Conservation (phyloP, 2,329 filamentous ascomycete species). For the Clonostachys rhizophaga region DNA sequence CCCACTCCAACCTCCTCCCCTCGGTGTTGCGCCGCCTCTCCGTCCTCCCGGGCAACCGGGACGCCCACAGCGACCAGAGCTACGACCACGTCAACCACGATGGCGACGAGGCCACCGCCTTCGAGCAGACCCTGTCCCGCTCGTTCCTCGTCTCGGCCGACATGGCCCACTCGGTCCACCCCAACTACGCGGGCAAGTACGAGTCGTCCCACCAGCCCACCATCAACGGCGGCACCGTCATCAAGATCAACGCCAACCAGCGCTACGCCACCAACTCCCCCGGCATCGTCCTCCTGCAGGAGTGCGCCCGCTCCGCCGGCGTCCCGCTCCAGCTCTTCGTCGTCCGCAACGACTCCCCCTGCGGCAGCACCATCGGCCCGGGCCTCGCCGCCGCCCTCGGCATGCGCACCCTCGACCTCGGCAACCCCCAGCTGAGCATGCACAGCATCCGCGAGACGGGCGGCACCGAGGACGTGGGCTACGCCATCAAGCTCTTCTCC, state of each 20-base stretch:
- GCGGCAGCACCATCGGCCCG: conserved; percentile 96
- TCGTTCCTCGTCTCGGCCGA: conserved; percentile 95
- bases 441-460: conserved; percentile 94
- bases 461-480: conserved; percentile 80
- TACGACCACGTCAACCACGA: conserved; percentile 55
- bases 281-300: conserved; percentile 87
- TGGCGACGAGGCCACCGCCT: conserved; percentile 69
- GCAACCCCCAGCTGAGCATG: conserved; percentile 94
- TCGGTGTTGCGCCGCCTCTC: conserved; percentile 83
- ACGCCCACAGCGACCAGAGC: conserved; percentile 60
- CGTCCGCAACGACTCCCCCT: conserved; percentile 90
- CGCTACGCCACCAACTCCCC: conserved; percentile 96
- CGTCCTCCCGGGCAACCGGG: conserved; percentile 63
- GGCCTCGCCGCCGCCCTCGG: conserved; percentile 88
- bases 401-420: conserved; percentile 83
- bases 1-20: conserved; percentile 87
- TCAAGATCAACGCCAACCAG: conserved; percentile 98
- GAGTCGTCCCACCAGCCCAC: conserved; percentile 85
- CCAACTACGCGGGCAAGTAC: conserved; percentile 91
- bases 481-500: conserved; percentile 81
- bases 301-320: conserved; percentile 67
- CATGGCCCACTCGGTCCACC: conserved; percentile 95
- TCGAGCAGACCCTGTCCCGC: conserved; percentile 85
- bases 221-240: conserved; percentile 94
- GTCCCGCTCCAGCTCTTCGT: conserved; percentile 95